phyloP scores from a whole-genome alignment of 345 rosid genomes.

The Cardamine resedifolia region DNA sequence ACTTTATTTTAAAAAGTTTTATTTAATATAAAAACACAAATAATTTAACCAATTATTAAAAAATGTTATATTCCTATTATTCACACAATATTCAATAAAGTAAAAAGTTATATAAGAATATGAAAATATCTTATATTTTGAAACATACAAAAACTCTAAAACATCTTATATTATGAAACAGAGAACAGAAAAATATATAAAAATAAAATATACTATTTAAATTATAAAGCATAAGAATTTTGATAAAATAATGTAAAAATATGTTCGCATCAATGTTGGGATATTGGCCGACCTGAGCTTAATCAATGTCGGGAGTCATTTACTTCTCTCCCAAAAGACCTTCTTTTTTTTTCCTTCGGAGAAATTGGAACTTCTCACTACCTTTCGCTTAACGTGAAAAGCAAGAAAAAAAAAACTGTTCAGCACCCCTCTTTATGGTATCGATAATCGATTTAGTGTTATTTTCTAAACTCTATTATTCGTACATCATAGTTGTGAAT shows the following conservation, averaged over 20 bases:
- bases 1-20: no score
- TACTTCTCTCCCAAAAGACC: constrained; percentile 30
- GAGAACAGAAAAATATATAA: no score
- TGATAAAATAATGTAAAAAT: constrained; percentile 5
- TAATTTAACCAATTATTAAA: no score
- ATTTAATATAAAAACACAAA: no score
- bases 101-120: no score
- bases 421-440: neutral
- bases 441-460: neutral
- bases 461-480: neutral
- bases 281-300: constrained; percentile 67
- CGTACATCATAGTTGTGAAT: neutral
- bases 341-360: neutral
- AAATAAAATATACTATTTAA: no score
- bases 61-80: no score
- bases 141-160: no score
- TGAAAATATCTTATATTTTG: no score
- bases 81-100: no score
- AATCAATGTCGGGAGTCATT: constrained; percentile 47
- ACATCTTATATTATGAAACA: no score
- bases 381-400: constrained; percentile 2
- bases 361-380: constrained; percentile 4
- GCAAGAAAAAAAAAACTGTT: neutral
- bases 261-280: constrained; percentile 58
- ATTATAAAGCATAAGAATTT: neutral